Evolutionary conservation across 1,284 basidiomycete species (phyloP).

Genomic region (Naganishia cerealis): DNA sequence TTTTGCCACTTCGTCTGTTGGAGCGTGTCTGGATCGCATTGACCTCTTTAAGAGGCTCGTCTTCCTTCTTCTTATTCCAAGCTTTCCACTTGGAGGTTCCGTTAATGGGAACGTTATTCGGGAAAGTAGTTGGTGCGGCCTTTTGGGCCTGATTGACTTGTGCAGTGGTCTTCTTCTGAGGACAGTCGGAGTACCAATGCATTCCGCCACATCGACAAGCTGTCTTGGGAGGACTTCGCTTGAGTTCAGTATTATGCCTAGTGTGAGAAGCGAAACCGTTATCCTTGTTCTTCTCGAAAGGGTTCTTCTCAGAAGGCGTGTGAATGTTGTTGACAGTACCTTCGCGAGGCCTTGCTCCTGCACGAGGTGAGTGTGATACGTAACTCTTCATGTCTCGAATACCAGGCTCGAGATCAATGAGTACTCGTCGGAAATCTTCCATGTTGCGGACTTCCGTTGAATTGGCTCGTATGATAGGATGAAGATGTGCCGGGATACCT

Average conservation of each 20-base stretch:
- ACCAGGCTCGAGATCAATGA: conserved; percentile 9
- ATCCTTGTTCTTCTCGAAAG: not conserved
- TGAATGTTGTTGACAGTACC: not conserved
- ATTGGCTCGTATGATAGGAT: conserved; percentile 19
- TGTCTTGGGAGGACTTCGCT: conserved; percentile 3
- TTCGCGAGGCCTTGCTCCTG: not conserved
- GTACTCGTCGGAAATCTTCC: not conserved
- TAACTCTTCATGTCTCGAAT: not conserved
- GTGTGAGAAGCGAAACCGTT: not conserved
- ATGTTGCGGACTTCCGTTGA: not conserved
- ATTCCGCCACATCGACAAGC: conserved; percentile 3
- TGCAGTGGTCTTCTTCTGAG: too few relatives aligned
- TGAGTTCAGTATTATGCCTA: not conserved
- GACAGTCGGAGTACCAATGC: not conserved
- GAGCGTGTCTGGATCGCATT: too few relatives aligned
- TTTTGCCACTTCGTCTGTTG: too few relatives aligned
- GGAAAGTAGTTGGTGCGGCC: not conserved
- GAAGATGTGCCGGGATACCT: conserved; percentile 1
- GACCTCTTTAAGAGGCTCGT: too few relatives aligned
- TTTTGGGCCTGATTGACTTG: not conserved
- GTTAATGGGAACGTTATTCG: not conserved
- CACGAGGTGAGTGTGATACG: not conserved
- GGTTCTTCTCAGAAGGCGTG: too few relatives aligned
- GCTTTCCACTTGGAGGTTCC: not conserved
- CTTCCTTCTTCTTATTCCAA: not conserved